These are phyloP conservation scores for Saccharomycopsis fermentans DNA, from an alignment of 805 yeast species.

Conservation along the genomic window DNA sequence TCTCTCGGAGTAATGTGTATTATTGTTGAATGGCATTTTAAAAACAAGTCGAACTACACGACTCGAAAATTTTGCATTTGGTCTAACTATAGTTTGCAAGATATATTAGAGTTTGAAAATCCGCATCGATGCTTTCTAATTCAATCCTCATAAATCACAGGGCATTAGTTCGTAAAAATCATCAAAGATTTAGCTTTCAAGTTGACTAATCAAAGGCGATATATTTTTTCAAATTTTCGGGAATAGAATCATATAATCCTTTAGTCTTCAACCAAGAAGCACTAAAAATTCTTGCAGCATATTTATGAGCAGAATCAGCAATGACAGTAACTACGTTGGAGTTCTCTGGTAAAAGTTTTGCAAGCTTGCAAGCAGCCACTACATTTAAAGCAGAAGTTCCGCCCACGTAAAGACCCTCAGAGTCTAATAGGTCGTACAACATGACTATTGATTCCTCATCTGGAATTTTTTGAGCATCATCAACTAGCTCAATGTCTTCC, in stretches of 20 bases:
- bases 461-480: slow-evolving; percentile 69
- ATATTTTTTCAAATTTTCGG: slow-evolving; percentile 62
- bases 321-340: slow-evolving; percentile 80
- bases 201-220: slow-evolving; percentile 25
- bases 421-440: slow-evolving; percentile 75
- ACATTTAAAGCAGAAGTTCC: slow-evolving; percentile 89
- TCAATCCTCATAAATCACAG: too few relatives aligned
- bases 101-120: too few relatives aligned
- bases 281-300: slow-evolving; percentile 72
- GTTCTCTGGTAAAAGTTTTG: slow-evolving; percentile 63
- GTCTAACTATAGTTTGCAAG: too few relatives aligned
- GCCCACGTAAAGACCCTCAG: slow-evolving; percentile 84
- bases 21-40: too few relatives aligned
- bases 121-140: too few relatives aligned
- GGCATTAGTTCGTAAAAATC: too few relatives aligned
- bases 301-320: slow-evolving; percentile 86
- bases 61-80: too few relatives aligned
- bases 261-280: slow-evolving; percentile 67
- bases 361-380: slow-evolving; percentile 76
- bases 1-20: too few relatives aligned
- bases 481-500: slow-evolving; percentile 62
- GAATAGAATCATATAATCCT: slow-evolving; percentile 53
- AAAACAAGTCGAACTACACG: too few relatives aligned
- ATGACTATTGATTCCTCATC: slow-evolving; percentile 76
- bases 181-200: background rate